Conservation (phyloP, 2,329 filamentous ascomycete species). For the Colletotrichum sp. region DNA sequence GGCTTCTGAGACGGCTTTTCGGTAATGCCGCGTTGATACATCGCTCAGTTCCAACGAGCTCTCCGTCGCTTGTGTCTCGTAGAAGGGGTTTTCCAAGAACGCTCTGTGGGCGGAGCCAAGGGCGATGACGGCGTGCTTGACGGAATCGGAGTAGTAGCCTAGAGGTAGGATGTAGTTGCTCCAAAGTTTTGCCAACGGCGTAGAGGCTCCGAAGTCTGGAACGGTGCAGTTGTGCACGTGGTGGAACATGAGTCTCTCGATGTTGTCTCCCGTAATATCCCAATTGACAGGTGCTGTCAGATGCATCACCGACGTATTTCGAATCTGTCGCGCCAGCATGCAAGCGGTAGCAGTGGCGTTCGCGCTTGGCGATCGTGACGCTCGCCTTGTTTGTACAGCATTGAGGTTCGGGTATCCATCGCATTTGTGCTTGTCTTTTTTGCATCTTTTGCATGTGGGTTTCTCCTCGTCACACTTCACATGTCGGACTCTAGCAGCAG, state of each 20-base stretch:
- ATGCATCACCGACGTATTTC: neutral
- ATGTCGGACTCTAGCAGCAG: slow-evolving; percentile 5
- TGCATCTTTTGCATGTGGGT: slow-evolving; percentile 19
- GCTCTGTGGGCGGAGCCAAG: slow-evolving; percentile 5
- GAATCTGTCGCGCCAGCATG: neutral
- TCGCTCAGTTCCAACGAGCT: neutral
- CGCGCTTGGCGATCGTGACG: neutral
- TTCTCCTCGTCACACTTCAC: slow-evolving; percentile 25
- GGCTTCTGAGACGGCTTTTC: slow-evolving; percentile 3
- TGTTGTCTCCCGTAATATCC: neutral
- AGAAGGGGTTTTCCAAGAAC: neutral
- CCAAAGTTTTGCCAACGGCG: slow-evolving; percentile 7
- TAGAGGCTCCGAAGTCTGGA: neutral
- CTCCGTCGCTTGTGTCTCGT: neutral
- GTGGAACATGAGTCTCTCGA: slow-evolving; percentile 13
- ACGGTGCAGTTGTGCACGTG: slow-evolving; percentile 12
- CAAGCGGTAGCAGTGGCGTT: neutral
- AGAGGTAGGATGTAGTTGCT: slow-evolving; percentile 14
- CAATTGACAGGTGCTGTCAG: slow-evolving; percentile 4
- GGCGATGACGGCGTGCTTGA: slow-evolving; percentile 12
- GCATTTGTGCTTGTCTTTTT: slow-evolving; percentile 10
- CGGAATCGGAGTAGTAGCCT: slow-evolving; percentile 8
- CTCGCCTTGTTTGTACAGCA: neutral
- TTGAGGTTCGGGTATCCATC: slow-evolving; percentile 16
- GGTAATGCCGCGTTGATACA: neutral